Evolutionary conservation across 2,329 filamentous ascomycete genomes (phyloP).

Genomic region (Leptographium galeiforme): DNA sequence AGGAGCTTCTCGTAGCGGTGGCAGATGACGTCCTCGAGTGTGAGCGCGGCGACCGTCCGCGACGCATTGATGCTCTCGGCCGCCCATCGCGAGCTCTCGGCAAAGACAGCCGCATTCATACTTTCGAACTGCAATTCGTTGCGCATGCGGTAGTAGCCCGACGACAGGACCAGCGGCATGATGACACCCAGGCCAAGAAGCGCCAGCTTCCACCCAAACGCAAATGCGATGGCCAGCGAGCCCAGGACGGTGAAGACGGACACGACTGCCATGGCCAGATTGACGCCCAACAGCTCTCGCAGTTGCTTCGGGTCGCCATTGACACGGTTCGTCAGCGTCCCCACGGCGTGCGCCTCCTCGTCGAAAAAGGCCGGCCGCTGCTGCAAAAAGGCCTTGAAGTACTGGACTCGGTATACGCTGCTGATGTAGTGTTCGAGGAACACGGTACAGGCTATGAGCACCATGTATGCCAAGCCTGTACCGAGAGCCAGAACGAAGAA

Average conservation of each 20-base stretch:
- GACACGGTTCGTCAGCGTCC: conserved; percentile 43
- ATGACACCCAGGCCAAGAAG: conserved; percentile 52
- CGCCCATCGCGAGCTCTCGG: conserved; percentile 60
- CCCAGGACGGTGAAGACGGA: conserved; percentile 54
- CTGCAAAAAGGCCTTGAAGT: conserved; percentile 45
- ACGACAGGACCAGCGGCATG: conserved; percentile 32
- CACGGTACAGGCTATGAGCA: conserved; percentile 26
- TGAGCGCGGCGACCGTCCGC: conserved; percentile 57
- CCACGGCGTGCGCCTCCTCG: conserved; percentile 42
- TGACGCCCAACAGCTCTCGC: conserved; percentile 48
- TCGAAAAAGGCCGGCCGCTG: conserved; percentile 51
- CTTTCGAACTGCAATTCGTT: conserved; percentile 52
- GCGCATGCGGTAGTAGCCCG: conserved; percentile 37
- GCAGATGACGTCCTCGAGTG: conserved; percentile 53
- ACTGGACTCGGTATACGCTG: conserved; percentile 43
- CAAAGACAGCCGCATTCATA: conserved; percentile 55
- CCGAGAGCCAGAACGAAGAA: conserved; percentile 45
- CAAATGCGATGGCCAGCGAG: conserved; percentile 52
- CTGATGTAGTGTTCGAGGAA: conserved; percentile 34
- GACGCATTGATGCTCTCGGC: conserved; percentile 63
- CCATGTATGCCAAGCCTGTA: conserved; percentile 39
- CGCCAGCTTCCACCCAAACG: conserved; percentile 65
- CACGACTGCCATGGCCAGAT: conserved; percentile 49
- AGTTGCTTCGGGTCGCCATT: conserved; percentile 44
- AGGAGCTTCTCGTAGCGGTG: conserved; percentile 48